Evolutionary conservation across 2,329 filamentous ascomycete species (phyloP), one percentile per base, ranked within the genome.

Genomic region (Diaporthe vexans): DNA sequence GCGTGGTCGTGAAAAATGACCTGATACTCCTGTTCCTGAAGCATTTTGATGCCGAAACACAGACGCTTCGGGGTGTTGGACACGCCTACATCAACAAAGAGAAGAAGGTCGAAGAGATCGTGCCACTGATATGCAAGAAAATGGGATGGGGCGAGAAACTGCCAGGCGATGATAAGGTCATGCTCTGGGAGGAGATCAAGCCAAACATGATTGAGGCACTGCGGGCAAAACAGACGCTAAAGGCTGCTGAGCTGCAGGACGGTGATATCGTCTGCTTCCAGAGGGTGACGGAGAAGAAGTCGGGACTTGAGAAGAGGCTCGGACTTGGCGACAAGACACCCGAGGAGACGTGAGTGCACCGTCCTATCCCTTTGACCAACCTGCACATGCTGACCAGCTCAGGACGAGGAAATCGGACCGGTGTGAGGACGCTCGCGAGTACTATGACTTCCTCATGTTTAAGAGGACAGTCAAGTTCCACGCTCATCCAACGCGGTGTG

Each of bases 241-340:
- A 95, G 77, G 92, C 94, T 75, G 97, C 97, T 1, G 97, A 99
- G 82, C 93, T 99, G 33, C 96, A 98, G 81, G 96, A 99, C 79
- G 97, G 97, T 65, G 97, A 99, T 81, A 97, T 99, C 78, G 91
- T 99, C 73, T 98, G 95, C 81, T 98, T 98, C 85, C 97, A 99
- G 82, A 90, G 91, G 75, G 86, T 89, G 35, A 84, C 81, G 1
- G 89, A 90, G 61, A 83, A 83, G 51, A 89, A 88, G 79, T 81
- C 81, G 6, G 82, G 82, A 37, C 78, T 85, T 17, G 83, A 83
- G 11, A 85, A 85, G 77, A 83, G 82, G 61, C 78, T 84, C 19
- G 81, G 82, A 1, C 75, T 84, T 51, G 82, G 82, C 52, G 85
- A 82, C 77, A 83, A 81, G 58, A 61, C 78, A 37, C 76, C 80